phyloP scores from a whole-genome alignment of 441 rosid genomes.

The Rhodomyrtus psidioides region DNA sequence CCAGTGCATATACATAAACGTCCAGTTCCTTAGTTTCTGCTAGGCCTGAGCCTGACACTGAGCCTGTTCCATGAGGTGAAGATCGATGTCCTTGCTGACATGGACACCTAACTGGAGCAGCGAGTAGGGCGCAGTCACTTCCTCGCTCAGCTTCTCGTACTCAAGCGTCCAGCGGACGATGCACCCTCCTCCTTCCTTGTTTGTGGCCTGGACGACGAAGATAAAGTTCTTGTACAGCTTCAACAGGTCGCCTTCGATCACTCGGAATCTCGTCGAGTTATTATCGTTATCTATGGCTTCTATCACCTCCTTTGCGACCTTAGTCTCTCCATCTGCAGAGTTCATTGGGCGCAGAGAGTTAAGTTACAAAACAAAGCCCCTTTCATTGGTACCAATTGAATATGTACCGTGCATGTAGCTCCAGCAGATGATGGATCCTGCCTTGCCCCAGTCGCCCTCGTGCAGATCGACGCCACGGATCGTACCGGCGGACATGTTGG shows the following conservation, averaged over 20 bases:
- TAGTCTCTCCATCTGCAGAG: conserved; percentile 14
- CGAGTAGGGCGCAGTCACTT: conserved; percentile 8
- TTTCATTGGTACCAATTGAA: neutral
- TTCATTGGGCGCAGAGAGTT: neutral
- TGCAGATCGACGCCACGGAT: conserved; percentile 13
- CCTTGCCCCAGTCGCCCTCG: conserved; percentile 28
- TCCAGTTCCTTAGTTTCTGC: neutral
- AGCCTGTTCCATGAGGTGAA: neutral
- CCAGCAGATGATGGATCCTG: conserved; percentile 22
- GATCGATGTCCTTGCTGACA: neutral
- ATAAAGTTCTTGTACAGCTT: conserved; percentile 17
- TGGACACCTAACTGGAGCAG: conserved; percentile 1
- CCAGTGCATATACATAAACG: neutral
- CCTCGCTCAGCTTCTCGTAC: conserved; percentile 16
- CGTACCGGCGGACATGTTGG: conserved; percentile 7
- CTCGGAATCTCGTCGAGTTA: conserved; percentile 5
- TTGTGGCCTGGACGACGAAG: conserved; percentile 2
- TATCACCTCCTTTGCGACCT: conserved; percentile 10
- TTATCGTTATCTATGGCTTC: conserved; percentile 18
- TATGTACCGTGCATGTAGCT: conserved; percentile 23
- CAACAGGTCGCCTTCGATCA: conserved; percentile 21
- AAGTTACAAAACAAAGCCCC: neutral
- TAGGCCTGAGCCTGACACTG: neutral
- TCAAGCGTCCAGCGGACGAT: conserved; percentile 11
- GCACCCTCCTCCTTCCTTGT: conserved; percentile 3